Base-by-base conservation (phyloP, 108 stramenopile species). In the Cyclotella kingstonii region DNA sequence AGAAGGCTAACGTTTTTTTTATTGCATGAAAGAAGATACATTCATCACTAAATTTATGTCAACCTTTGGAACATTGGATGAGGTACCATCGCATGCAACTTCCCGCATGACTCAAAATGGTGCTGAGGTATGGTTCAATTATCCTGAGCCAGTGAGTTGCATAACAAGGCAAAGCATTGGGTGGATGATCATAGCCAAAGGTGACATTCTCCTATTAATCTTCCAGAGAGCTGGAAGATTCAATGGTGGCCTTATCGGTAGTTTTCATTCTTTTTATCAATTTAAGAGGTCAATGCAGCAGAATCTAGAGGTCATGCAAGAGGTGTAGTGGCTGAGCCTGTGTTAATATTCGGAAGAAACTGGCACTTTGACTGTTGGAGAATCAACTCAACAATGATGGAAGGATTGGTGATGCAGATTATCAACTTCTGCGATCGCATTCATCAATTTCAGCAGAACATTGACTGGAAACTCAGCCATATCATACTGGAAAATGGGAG, bases 271-370 rank as follows among this genome's bases (percentile, higher is more conserved):
- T 11, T 67, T 4, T 48, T 27, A 8, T 57, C 35, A 2, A 22
- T 67, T 0, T 46, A 41, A 1, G 66, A 67, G 63, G 63, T 65
- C 9, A 65, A 65, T 45, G 63, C 54, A 30, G 40, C 25, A 36
- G 29, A 59, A n/a, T 48, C 66, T 38, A 4, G 9, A 21, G 66
- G 42, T n/a, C 49, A 50, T 19, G 49, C 36, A 27, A 7, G 0
- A 12, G 33, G 10, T 3, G 29, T 0, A n/a, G 25, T 25, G 1
- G 49, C 49, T 4, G 38, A 41, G 21, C 50, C 45, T 3, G 31
- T 25, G 22, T 9, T 52, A 0, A 14, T 9, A 40, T 63, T 63
- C 6, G 55, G 29, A 42, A 45, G 42, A 35, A 45, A 28, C 46
- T 67, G 54, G 66, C 66, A 35, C 12, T 6, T 3, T 8, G 31